Evolutionary conservation across 805 yeast genomes (phyloP).

Genomic region (Kazachstania kunashirensis): DNA sequence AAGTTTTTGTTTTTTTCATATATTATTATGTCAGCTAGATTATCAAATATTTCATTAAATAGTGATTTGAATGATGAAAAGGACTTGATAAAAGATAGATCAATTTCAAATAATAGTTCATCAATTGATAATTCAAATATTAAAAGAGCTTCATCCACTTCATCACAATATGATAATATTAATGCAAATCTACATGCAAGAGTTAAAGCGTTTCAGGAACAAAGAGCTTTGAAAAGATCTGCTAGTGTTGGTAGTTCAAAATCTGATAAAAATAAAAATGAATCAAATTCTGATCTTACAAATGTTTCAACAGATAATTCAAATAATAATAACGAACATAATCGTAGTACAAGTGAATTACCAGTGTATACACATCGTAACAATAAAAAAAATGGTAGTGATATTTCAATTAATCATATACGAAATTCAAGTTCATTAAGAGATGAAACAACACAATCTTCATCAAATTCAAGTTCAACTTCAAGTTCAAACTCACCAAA

Average conservation of each 20-base stretch:
- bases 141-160: conserved; percentile 19
- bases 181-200: conserved; percentile 80
- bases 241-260: conserved; percentile 25
- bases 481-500: neutral
- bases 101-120: neutral
- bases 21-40: conserved; percentile 7
- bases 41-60: conserved; percentile 11
- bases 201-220: conserved; percentile 77
- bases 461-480: neutral
- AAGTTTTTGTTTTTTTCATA: too few species aligned
- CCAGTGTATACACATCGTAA: neutral
- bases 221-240: conserved; percentile 44
- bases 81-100: neutral
- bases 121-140: conserved; percentile 1
- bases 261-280: conserved; percentile 5
- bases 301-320: neutral
- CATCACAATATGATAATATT: conserved; percentile 31
- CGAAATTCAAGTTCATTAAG: neutral
- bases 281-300: neutral
- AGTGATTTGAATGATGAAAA: conserved; percentile 5
- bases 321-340: neutral
- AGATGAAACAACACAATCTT: neutral
- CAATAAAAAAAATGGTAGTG: neutral
- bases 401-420: neutral
- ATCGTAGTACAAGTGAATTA: conserved; percentile 1